These are phyloP conservation scores for Mycena venus DNA, from an alignment of 768 basidiomycete species.

Conservation along the genomic window DNA sequence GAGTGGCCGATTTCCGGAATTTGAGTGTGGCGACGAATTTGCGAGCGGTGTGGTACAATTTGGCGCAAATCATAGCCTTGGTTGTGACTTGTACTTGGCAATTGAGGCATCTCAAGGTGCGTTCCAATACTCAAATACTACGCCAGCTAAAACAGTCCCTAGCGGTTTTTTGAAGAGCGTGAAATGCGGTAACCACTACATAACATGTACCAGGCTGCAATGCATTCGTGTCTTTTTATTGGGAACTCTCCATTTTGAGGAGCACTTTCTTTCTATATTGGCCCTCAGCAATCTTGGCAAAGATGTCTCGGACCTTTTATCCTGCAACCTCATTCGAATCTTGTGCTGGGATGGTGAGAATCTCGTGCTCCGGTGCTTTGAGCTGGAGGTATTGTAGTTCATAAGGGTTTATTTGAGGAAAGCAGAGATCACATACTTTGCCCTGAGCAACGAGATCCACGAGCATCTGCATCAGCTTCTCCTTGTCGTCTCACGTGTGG, in stretches of 20 bases:
- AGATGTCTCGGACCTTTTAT: conserved; percentile 63
- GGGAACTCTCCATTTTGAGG: conserved; percentile 50
- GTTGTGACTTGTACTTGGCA: conserved; percentile 94
- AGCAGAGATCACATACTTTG: conserved; percentile 54
- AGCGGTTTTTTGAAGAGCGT: conserved; percentile 92
- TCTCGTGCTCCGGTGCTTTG: conserved; percentile 76
- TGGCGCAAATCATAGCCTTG: conserved; percentile 88
- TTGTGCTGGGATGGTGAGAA: conserved; percentile 63
- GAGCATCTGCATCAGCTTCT: conserved; percentile 64
- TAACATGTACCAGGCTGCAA: conserved; percentile 8
- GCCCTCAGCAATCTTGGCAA: conserved; percentile 55
- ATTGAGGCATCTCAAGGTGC: conserved; percentile 89
- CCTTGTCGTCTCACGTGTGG: conserved; percentile 62
- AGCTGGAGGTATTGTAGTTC: conserved; percentile 60
- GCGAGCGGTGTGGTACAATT: conserved; percentile 95
- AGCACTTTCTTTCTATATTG: conserved; percentile 59
- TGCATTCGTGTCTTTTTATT: conserved; percentile 24
- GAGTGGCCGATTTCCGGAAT: conserved; percentile 91
- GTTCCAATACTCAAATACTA: conserved; percentile 36
- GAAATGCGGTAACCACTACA: conserved; percentile 69
- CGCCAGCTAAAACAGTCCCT: conserved; percentile 15
- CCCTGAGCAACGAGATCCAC: conserved; percentile 66
- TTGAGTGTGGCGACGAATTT: conserved; percentile 92
- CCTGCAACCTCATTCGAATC: conserved; percentile 54
- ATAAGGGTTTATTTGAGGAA: conserved; percentile 11